Evolutionary conservation across 176 grass and related monocot genomes (phyloP), one percentile per base, ranked within the genome.

Genomic region (Neostapfia colusana): DNA sequence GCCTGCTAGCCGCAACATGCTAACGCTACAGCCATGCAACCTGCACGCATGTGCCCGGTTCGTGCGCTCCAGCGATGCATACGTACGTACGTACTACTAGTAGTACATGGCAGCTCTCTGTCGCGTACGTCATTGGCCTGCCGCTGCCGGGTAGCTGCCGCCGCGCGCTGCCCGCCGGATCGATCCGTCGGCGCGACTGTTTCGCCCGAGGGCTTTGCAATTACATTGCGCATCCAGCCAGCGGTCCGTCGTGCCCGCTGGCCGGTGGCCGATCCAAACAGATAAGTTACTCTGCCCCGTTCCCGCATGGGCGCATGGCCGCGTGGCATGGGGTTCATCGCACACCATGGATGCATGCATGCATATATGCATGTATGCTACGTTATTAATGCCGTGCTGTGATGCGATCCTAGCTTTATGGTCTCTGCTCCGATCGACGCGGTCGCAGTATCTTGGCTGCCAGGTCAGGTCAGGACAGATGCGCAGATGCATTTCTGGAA

Each of bases 41-140:
- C 36, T 74, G 77, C 85, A 38, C 34, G 70, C 72, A 76, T 40
- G 72, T 77, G 72, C 57, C 31, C 31, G 25, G 58, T 45, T 44
- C n/a, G 39, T 62, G 83, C 66, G 57, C 20, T 82, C 79, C 85
- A 71, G 73, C 85, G 1, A 81, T 25, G 65, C 74, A 73, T 38
- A 61, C 31, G 31, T 31, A 31, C 31, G 31, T 31, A 31, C 31
- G 31, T 31, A 31, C 2, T 31, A 31, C 31, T 31, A 31, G 31
- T 31, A 1, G 31, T 31, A 31, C 31, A 31, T 31, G 31, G 3
- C 31, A 31, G 31, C 31, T 31, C 31, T 3, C 31, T 31, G 31
- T 31, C 31, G 31, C 83, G 55, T 41, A 44, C 45, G 57, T 43
- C 46, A 54, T 18, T 31, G 31, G 31, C 31, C 54, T 38, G 56